phyloP scores from a whole-genome alignment of 2,329 filamentous ascomycete genomes.

The Proliferodiscus dingleyae region DNA sequence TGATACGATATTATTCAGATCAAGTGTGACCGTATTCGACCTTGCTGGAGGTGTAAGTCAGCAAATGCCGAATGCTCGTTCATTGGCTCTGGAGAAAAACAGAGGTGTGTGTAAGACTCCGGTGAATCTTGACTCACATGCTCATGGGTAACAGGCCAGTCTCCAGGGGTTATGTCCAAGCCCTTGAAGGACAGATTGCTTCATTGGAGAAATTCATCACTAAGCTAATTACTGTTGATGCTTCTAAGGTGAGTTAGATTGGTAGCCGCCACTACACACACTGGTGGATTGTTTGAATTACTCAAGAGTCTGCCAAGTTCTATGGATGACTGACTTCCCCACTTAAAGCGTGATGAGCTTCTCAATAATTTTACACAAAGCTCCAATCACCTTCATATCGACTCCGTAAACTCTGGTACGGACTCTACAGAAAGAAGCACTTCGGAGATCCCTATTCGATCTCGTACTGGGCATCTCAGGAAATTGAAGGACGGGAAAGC shows the following conservation, averaged over 20 bases:
- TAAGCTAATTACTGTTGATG: slow-evolving; percentile 39
- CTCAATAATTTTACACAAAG: slow-evolving; percentile 34
- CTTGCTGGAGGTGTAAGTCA: slow-evolving; percentile 45
- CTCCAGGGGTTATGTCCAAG: slow-evolving; percentile 42
- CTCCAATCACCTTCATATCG: slow-evolving; percentile 7
- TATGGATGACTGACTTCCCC: no score
- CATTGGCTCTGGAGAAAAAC: slow-evolving; percentile 39
- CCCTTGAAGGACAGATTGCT: slow-evolving; percentile 42
- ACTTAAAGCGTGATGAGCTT: slow-evolving; percentile 41
- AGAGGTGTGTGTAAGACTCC: slow-evolving; percentile 30
- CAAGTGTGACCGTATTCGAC: slow-evolving; percentile 48
- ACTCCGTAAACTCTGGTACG: slow-evolving; percentile 1
- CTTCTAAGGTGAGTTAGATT: no score
- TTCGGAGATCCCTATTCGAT: slow-evolving; percentile 24
- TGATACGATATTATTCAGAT: slow-evolving; percentile 30
- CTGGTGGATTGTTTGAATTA: no score
- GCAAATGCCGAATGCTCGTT: slow-evolving; percentile 38
- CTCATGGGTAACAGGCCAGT: slow-evolving; percentile 34
- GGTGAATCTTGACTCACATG: neutral
- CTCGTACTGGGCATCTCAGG: slow-evolving; percentile 36
- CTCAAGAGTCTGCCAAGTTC: no score
- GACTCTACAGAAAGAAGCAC: slow-evolving; percentile 13
- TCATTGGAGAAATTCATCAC: slow-evolving; percentile 42
- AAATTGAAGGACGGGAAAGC: slow-evolving; percentile 36
- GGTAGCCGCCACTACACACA: no score